Conservation (phyloP, 441 rosid genomes). For the Erysimum cheiri region DNA sequence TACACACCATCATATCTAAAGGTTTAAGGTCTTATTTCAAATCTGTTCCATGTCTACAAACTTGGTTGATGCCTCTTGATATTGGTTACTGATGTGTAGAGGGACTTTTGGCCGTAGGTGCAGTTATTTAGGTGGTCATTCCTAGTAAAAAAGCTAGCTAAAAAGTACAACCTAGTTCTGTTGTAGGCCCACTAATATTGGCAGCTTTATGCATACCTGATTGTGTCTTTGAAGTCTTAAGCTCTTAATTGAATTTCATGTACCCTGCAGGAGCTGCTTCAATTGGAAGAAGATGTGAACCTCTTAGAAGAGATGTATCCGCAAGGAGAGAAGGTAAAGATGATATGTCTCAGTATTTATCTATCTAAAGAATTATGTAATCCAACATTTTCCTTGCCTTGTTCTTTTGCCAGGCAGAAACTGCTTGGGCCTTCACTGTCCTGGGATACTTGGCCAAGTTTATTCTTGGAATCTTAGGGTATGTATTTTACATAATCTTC, state of each 20-base stretch:
- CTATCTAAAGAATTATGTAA: neutral
- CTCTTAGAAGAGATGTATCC: conserved; percentile 98
- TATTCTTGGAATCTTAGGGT: conserved; percentile 91
- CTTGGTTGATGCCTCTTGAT: conserved; percentile 12
- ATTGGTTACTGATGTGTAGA: conserved; percentile 7
- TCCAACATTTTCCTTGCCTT: conserved; percentile 24
- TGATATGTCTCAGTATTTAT: conserved; percentile 4
- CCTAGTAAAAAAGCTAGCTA: conserved; percentile 11
- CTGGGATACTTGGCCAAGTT: conserved; percentile 96
- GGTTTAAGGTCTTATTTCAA: conserved; percentile 4
- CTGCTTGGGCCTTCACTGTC: conserved; percentile 96
- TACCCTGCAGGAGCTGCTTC: conserved; percentile 82
- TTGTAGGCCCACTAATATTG: neutral
- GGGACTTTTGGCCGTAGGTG: conserved; percentile 20
- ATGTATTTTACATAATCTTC: conserved; percentile 44
- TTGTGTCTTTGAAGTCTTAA: conserved; percentile 3
- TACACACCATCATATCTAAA: conserved; percentile 37
- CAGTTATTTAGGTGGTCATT: conserved; percentile 15
- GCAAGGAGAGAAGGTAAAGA: conserved; percentile 93
- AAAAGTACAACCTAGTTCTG: conserved; percentile 10
- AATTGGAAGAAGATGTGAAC: conserved; percentile 95
- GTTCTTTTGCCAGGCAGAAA: conserved; percentile 75
- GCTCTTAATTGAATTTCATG: conserved; percentile 22
- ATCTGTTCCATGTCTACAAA: conserved; percentile 12
- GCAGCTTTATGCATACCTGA: conserved; percentile 13